Evolutionary conservation across 257 asterid genomes (phyloP).

Genomic region (Capsicum pubescens): DNA sequence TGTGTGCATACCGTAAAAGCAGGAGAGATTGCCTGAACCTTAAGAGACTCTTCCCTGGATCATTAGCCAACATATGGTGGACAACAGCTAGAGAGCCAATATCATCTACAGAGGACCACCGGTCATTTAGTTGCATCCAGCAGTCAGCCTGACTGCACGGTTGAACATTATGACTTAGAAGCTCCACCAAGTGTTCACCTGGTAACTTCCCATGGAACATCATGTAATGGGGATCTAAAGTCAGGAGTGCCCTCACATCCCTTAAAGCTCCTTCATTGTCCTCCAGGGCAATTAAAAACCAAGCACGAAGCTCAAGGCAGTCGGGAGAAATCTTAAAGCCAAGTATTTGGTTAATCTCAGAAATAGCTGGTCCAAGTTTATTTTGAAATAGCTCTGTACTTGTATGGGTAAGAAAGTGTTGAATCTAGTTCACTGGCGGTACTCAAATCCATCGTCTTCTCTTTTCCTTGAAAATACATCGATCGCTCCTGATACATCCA

Average conservation of each 20-base stretch:
- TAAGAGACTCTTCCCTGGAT: conserved; percentile 85
- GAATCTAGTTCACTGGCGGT: conserved; percentile 90
- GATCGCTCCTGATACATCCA: conserved; percentile 99
- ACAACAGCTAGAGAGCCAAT: conserved; percentile 94
- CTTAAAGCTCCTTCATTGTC: conserved; percentile 82
- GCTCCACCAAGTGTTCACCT: conserved; percentile 74
- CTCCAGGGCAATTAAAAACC: conserved; percentile 76
- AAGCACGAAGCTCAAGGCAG: conserved; percentile 94
- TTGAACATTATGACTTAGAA: conserved; percentile 59
- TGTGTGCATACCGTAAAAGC: conserved; percentile 61
- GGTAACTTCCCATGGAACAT: conserved; percentile 86
- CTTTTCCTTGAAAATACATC: conserved; percentile 72
- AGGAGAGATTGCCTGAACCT: conserved; percentile 91
- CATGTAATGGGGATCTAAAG: conserved; percentile 80
- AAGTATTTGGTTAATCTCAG: conserved; percentile 76
- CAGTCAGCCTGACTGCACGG: conserved; percentile 93
- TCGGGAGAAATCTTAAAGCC: conserved; percentile 88
- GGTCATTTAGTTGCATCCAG: conserved; percentile 91
- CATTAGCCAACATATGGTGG: conserved; percentile 89
- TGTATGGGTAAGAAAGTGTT: conserved; percentile 86
- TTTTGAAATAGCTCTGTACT: conserved; percentile 66
- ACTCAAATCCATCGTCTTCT: conserved; percentile 71
- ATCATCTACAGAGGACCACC: conserved; percentile 96
- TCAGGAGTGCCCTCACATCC: conserved; percentile 82
- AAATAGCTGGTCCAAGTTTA: conserved; percentile 60